Conservation (phyloP, 2,329 filamentous ascomycete species). For the Cladophialophora yegresii region DNA sequence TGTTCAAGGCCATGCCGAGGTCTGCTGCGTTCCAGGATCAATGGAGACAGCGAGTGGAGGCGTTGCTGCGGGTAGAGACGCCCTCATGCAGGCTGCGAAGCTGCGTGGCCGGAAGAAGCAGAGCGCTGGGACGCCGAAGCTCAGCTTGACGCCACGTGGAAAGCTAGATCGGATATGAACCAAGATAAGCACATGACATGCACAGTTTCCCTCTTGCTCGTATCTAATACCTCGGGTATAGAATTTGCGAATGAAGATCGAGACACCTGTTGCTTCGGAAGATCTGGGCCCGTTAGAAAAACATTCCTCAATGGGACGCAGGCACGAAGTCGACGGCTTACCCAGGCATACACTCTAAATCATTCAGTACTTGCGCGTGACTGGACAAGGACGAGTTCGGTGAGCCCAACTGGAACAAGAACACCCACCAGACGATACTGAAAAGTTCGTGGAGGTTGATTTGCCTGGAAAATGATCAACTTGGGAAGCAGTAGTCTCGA, state of each 20-base stretch:
- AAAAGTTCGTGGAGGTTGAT: background rate
- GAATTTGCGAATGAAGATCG: background rate
- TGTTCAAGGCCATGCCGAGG: constrained; percentile 3
- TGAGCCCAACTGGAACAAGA: background rate
- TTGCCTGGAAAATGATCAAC: background rate
- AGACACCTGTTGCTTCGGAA: background rate
- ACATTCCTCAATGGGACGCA: background rate
- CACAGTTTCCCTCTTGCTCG: background rate
- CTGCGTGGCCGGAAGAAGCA: constrained; percentile 2
- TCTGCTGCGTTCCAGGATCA: constrained; percentile 8
- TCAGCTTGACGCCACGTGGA: background rate
- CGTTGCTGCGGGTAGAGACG: background rate
- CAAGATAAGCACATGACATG: background rate
- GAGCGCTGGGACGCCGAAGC: background rate
- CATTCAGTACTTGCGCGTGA: background rate
- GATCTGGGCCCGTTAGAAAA: background rate
- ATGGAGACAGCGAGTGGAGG: constrained; percentile 3
- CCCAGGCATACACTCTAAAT: background rate
- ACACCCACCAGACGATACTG: background rate
- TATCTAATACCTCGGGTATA: background rate
- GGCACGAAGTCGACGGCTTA: background rate
- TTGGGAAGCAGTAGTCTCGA: background rate
- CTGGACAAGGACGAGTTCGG: background rate
- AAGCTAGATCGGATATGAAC: background rate
- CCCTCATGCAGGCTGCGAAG: background rate